Percentiles rank a stretch among this genome's conserved stretches.
Conservation (phyloP, 257 asterid species). For the Phtheirospermum japonicum region DNA sequence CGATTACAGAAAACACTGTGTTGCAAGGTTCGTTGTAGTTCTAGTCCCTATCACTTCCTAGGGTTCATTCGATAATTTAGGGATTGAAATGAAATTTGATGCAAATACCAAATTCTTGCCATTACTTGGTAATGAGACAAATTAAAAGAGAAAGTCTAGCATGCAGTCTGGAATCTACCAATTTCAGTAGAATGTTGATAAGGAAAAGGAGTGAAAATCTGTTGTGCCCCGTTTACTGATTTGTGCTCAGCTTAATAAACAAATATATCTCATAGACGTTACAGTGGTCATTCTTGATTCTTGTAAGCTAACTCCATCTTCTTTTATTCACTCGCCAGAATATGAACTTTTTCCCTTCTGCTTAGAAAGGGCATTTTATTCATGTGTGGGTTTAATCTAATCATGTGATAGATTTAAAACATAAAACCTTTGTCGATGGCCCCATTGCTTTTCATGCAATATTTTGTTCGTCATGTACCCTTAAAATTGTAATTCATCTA, state of each 20-base stretch:
- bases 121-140: neutral
- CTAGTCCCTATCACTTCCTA: neutral
- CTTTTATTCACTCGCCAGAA: neutral
- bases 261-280: neutral
- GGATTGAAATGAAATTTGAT: neutral
- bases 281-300: neutral
- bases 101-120: neutral
- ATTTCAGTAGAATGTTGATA: neutral
- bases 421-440: neutral
- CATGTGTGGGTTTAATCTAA: neutral
- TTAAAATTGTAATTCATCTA: constrained; percentile 1
- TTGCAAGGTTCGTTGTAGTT: constrained; percentile 61
- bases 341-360: constrained; percentile 1
- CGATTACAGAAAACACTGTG: constrained; percentile 68
- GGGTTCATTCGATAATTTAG: constrained; percentile 4
- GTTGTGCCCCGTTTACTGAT: neutral
- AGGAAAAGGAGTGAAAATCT: neutral
- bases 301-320: neutral
- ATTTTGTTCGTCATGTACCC: constrained; percentile 6
- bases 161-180: constrained; percentile 11
- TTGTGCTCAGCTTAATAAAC: constrained; percentile 2
- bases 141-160: neutral
- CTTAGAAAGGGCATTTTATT: neutral
- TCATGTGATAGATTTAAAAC: neutral
- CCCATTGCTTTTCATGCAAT: neutral